A percentile compares a stretch with the other conserved stretches of the same genome.
Evolutionary conservation across 1,284 basidiomycete species (phyloP).

Genomic region (Ustilago vetiveriae): DNA sequence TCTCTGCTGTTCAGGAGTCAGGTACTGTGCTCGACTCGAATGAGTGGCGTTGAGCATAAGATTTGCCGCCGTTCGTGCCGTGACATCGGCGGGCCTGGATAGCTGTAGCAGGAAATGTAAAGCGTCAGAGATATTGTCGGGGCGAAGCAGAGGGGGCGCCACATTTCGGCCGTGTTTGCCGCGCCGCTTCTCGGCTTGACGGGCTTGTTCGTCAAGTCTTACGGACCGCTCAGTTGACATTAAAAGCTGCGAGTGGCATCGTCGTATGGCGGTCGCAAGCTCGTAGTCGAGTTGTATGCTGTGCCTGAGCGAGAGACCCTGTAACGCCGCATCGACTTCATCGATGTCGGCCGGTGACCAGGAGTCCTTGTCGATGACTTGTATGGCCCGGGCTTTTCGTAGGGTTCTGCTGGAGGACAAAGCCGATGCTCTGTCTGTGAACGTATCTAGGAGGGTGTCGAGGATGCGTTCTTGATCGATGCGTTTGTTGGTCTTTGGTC

Average conservation of each 20-base stretch:
- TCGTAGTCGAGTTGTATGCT: constrained; percentile 42
- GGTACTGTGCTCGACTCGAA: constrained; percentile 21
- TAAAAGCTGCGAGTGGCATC: constrained; percentile 30
- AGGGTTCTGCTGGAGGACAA: background rate
- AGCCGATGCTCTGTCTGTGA: background rate
- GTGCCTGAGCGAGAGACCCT: constrained; percentile 41
- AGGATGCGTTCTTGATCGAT: constrained; percentile 38
- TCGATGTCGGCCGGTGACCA: constrained; percentile 40
- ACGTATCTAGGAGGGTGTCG: constrained; percentile 19
- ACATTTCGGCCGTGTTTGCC: constrained; percentile 13
- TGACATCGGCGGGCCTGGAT: constrained; percentile 36
- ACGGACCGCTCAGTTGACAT: constrained; percentile 20
- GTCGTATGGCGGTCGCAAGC: constrained; percentile 22
- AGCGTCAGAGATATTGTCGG: constrained; percentile 38
- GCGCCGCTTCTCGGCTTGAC: constrained; percentile 16
- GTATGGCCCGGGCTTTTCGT: constrained; percentile 24
- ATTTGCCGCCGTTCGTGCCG: constrained; percentile 30
- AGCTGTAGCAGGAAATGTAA: constrained; percentile 31
- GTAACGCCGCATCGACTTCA: constrained; percentile 22
- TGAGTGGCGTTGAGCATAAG: constrained; percentile 36
- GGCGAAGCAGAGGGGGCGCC: constrained; percentile 25
- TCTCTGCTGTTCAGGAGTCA: constrained; percentile 37
- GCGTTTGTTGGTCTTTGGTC: constrained; percentile 31
- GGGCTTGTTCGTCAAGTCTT: constrained; percentile 13
- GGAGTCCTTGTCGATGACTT: constrained; percentile 21